Percentiles rank a stretch among this genome's conserved stretches.
phyloP scores from a whole-genome alignment of 805 yeast species.

The Metschnikowia bowlesiae region DNA sequence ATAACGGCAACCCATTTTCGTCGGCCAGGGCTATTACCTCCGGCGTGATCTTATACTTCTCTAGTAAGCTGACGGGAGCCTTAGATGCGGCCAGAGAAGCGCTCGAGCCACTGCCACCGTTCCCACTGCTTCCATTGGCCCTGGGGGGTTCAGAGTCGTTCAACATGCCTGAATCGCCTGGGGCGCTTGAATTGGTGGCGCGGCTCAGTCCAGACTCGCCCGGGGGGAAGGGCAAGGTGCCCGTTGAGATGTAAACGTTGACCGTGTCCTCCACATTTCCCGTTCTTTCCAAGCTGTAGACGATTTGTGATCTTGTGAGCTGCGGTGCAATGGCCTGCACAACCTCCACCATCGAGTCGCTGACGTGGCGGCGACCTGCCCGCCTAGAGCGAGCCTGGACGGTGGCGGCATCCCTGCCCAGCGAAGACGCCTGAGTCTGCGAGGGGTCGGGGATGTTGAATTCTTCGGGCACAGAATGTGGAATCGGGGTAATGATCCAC shows the following conservation, averaged over 20 bases:
- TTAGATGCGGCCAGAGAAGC: background rate
- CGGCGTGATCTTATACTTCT: constrained; percentile 37
- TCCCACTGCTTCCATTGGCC: background rate
- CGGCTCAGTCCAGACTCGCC: background rate
- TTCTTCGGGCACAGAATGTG: constrained; percentile 28
- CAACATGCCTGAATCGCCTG: background rate
- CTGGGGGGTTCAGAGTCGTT: too few species aligned
- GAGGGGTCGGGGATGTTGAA: constrained; percentile 16
- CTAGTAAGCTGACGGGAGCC: constrained; percentile 22
- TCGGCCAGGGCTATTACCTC: constrained; percentile 14
- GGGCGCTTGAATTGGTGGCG: background rate
- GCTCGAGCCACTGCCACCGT: background rate
- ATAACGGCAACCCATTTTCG: constrained; percentile 10
- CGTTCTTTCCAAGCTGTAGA: constrained; percentile 65
- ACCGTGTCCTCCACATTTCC: constrained; percentile 82
- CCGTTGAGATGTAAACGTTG: constrained; percentile 60
- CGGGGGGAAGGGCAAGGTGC: constrained; percentile 46
- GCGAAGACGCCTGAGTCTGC: background rate
- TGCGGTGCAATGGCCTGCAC: constrained; percentile 81
- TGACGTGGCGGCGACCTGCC: constrained; percentile 44
- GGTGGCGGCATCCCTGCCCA: background rate
- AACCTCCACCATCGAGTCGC: constrained; percentile 74
- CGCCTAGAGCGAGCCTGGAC: constrained; percentile 6
- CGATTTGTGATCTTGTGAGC: constrained; percentile 63
- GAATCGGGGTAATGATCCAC: constrained; percentile 63